Conservation (phyloP, 495 filamentous ascomycete species). For the Neurospora sp. region DNA sequence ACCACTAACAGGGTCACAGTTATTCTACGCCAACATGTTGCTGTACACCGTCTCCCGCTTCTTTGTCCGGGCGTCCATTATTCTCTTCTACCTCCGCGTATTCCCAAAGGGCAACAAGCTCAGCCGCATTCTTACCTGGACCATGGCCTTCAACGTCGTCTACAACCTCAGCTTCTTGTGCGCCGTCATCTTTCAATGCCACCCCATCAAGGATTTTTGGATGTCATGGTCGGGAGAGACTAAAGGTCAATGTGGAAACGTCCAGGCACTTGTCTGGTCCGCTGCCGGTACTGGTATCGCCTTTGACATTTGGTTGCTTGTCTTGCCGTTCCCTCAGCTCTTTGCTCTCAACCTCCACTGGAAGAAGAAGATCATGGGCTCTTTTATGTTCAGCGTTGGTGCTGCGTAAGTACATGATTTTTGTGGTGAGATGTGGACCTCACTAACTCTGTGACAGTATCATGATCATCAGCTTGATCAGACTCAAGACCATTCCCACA, state of each 20-base stretch:
- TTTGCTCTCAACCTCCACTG: constrained; percentile 21
- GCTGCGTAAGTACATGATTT: constrained; percentile 18
- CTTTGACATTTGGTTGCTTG: constrained; percentile 28
- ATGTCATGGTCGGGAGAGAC: constrained; percentile 18
- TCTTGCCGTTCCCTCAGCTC: constrained; percentile 27
- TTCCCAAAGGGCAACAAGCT: constrained; percentile 25
- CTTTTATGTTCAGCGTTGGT: constrained; percentile 31
- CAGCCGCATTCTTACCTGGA: constrained; percentile 20
- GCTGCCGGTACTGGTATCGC: constrained; percentile 25
- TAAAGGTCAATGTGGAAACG: constrained; percentile 21
- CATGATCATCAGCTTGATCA: constrained; percentile 20
- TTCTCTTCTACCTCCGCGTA: constrained; percentile 42
- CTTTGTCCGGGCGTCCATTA: constrained; percentile 36
- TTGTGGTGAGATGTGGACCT: no score
- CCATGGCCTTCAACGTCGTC: constrained; percentile 23
- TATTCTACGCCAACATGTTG: constrained; percentile 20
- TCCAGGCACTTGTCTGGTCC: constrained; percentile 18
- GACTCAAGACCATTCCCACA: constrained; percentile 21
- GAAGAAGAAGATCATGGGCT: constrained; percentile 26
- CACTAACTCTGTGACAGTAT: constrained; percentile 10
- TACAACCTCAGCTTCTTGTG: constrained; percentile 31
- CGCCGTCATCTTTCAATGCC: constrained; percentile 33
- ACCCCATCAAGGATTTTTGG: constrained; percentile 26
- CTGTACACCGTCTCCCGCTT: constrained; percentile 30
- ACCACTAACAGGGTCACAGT: neutral